Conservation (phyloP, 1,284 basidiomycete species). For the Ceratobasidium sp. region DNA sequence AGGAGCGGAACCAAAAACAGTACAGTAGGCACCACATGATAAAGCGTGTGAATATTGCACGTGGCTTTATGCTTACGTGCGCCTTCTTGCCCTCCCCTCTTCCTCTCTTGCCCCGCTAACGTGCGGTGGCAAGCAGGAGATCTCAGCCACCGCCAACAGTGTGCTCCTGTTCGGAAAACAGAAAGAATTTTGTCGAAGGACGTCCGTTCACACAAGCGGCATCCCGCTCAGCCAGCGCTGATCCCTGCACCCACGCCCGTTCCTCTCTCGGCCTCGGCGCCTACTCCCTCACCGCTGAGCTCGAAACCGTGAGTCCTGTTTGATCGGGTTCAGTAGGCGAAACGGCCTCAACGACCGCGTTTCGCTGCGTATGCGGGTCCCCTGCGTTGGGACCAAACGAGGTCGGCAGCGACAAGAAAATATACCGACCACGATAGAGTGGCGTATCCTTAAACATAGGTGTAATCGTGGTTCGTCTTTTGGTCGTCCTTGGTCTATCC, state of each 20-base stretch:
- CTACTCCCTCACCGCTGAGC: constrained; percentile 64
- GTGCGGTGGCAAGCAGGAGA: not conserved
- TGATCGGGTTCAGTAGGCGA: constrained; percentile 60
- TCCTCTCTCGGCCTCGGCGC: constrained; percentile 72
- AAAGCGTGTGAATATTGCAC: constrained; percentile 16
- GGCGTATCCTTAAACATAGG: too few species aligned
- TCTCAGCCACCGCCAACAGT: constrained; percentile 55
- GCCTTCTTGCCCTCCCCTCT: not conserved
- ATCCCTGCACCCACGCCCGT: constrained; percentile 60
- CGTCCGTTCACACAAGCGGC: constrained; percentile 74
- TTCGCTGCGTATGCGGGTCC: not conserved
- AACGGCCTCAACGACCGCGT: constrained; percentile 51
- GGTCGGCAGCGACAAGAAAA: too few species aligned
- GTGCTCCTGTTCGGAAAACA: constrained; percentile 67
- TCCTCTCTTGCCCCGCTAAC: not conserved
- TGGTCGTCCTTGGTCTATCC: too few species aligned
- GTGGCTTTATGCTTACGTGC: not conserved
- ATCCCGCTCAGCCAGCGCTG: constrained; percentile 64
- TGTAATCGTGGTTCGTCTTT: too few species aligned
- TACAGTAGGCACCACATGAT: constrained; percentile 13
- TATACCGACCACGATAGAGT: too few species aligned
- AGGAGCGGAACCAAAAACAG: constrained; percentile 26
- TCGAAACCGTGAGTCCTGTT: constrained; percentile 46
- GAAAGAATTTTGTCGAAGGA: constrained; percentile 73
- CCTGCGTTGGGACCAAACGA: too few species aligned